A percentile compares a stretch with the other conserved stretches of the same genome.
Evolutionary conservation across 768 basidiomycete genomes (phyloP).

Genomic region (Mycena olivaceomarginata): DNA sequence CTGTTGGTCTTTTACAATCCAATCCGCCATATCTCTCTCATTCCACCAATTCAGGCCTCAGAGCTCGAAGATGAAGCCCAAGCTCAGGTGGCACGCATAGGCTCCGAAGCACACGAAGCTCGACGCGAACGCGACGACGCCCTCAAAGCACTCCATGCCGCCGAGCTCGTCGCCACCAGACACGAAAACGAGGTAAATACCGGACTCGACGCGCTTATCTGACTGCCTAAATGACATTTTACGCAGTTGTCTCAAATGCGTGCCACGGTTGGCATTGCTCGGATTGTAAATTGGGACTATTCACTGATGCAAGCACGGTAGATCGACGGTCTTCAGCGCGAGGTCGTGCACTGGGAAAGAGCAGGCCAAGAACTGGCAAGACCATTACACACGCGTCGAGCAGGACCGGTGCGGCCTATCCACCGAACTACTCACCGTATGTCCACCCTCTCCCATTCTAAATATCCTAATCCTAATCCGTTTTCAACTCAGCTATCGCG

Average conservation of each 20-base stretch:
- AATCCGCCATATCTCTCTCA: neutral
- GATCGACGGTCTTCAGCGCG: constrained; percentile 77
- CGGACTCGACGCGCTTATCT: constrained; percentile 11
- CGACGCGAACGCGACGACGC: constrained; percentile 71
- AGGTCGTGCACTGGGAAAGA: constrained; percentile 85
- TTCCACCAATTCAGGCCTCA: constrained; percentile 62
- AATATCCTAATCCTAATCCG: constrained; percentile 3
- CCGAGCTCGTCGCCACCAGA: constrained; percentile 70
- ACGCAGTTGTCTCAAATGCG: constrained; percentile 67
- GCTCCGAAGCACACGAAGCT: constrained; percentile 67
- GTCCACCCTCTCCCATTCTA: constrained; percentile 48
- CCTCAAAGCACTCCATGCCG: constrained; percentile 65
- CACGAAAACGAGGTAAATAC: constrained; percentile 54
- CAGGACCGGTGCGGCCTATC: constrained; percentile 78
- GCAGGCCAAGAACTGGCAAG: constrained; percentile 87
- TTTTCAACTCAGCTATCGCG: constrained; percentile 26
- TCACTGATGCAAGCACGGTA: constrained; percentile 67
- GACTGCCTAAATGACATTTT: constrained; percentile 4
- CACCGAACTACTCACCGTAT: constrained; percentile 73
- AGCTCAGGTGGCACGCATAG: constrained; percentile 69
- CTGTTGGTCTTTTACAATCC: constrained; percentile 10
- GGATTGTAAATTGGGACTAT: neutral
- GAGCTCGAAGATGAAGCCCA: constrained; percentile 75
- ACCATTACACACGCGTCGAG: constrained; percentile 85
- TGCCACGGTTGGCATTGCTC: constrained; percentile 28